Evolutionary conservation across 225 moss, liverwort and hornwort species (phyloP).

Genomic region (Climacium dendroides): DNA sequence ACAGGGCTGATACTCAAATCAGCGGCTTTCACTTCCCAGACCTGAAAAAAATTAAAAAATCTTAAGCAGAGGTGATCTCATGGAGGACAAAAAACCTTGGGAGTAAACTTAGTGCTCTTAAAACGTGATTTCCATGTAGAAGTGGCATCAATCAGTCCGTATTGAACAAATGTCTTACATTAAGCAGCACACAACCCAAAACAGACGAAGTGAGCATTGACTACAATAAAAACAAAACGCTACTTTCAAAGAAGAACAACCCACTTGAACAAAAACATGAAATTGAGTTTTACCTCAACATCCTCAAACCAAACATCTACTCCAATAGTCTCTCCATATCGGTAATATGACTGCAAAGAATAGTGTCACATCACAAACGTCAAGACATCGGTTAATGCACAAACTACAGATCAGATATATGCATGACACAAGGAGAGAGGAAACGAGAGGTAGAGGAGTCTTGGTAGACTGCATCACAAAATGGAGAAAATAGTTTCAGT

Average conservation of each 20-base stretch:
- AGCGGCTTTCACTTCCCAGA: constrained; percentile 99
- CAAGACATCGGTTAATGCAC: neutral
- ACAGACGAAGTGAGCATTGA: neutral
- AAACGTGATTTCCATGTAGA: neutral
- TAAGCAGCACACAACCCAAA: neutral
- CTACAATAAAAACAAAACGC: neutral
- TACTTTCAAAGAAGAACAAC: neutral
- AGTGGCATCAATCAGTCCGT: neutral
- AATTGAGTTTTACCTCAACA: constrained; percentile 53
- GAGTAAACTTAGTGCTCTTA: neutral
- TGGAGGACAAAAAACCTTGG: neutral
- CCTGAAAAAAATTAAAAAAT: constrained; percentile 22
- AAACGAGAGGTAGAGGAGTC: neutral
- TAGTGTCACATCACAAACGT: neutral
- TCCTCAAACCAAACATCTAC: constrained; percentile 99
- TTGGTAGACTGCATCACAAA: neutral
- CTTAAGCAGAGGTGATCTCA: neutral
- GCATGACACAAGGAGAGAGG: neutral
- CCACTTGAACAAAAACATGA: neutral
- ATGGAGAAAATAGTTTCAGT: neutral
- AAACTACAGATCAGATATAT: neutral
- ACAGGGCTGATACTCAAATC: constrained; percentile 98
- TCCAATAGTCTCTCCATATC: constrained; percentile 68
- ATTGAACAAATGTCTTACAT: neutral
- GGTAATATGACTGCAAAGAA: constrained; percentile 76